Evolutionary conservation across 257 asterid species (phyloP).

Genomic region (Coffea canephora): DNA sequence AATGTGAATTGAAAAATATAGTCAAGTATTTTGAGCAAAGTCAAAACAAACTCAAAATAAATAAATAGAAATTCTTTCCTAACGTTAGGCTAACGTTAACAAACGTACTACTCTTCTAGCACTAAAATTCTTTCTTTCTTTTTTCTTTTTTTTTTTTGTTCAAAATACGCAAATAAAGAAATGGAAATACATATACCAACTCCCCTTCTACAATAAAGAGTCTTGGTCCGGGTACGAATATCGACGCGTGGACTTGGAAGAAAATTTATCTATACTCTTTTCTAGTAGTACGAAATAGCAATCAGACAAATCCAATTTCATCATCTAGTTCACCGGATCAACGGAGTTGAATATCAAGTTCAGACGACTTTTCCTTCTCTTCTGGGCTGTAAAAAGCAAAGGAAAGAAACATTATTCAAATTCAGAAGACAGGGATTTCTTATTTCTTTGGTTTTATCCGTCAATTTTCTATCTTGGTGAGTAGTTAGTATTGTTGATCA

Average conservation of each 20-base stretch:
- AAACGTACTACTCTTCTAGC: too few relatives aligned
- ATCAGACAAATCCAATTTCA: neutral
- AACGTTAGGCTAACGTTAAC: neutral
- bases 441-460: neutral
- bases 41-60: too few relatives aligned
- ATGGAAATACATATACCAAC: neutral
- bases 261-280: neutral
- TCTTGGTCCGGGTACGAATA: neutral
- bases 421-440: neutral
- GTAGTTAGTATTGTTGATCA: neutral
- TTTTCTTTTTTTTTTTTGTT: too few relatives aligned
- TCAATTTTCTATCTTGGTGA: neutral
- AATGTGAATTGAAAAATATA: too few relatives aligned
- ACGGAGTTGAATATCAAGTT: neutral
- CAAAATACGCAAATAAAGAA: too few relatives aligned
- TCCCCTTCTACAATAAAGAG: too few relatives aligned
- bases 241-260: neutral
- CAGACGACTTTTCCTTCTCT: neutral
- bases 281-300: neutral
- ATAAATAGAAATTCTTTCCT: neutral
- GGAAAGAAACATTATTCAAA: neutral
- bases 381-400: neutral
- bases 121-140: too few relatives aligned
- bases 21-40: too few relatives aligned
- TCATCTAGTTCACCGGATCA: neutral